A percentile compares a stretch with the other conserved stretches of the same genome.
Evolutionary conservation across 371 early-diverging fungal species (phyloP).

Genomic region (Mucor circinelloides): DNA sequence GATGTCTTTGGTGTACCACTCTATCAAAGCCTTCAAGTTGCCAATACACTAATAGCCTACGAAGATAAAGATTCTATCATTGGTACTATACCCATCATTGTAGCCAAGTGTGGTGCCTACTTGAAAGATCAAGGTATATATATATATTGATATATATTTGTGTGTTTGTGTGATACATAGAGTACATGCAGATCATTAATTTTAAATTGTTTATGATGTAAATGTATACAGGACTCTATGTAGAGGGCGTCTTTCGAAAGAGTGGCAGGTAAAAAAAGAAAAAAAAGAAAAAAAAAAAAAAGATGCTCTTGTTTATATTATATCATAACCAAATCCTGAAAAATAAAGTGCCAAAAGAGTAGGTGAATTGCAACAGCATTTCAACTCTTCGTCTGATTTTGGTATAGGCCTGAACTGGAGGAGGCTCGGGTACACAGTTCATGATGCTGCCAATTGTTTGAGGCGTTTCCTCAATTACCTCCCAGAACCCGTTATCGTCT

Average conservation of each 20-base stretch:
- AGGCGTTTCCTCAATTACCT: conserved; percentile 62
- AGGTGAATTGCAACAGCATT: conserved; percentile 54
- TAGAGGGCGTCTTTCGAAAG: conserved; percentile 37
- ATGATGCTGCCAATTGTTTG: conserved; percentile 64
- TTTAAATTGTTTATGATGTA: not conserved
- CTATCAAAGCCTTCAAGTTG: conserved; percentile 21
- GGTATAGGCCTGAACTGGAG: conserved; percentile 59
- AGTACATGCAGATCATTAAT: not conserved
- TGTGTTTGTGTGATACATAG: not conserved
- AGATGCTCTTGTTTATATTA: too few relatives aligned
- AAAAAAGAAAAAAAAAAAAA: too few relatives aligned
- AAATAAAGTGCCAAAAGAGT: conserved; percentile 54
- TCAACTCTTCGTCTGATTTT: conserved; percentile 56
- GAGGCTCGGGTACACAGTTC: conserved; percentile 48
- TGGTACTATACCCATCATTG: conserved; percentile 51
- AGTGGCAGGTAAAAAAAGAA: conserved; percentile 25
- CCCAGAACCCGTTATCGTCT: conserved; percentile 63
- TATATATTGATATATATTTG: not conserved
- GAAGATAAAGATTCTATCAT: conserved; percentile 19
- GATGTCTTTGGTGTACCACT: conserved; percentile 30
- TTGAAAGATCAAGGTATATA: conserved; percentile 50
- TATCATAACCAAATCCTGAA: not conserved
- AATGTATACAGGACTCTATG: conserved; percentile 22
- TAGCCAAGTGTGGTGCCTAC: conserved; percentile 51
- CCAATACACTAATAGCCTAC: conserved; percentile 26